phyloP scores from a whole-genome alignment of 192 early-diverging fungal genomes.

The Phycomyces blakesleeanus region DNA sequence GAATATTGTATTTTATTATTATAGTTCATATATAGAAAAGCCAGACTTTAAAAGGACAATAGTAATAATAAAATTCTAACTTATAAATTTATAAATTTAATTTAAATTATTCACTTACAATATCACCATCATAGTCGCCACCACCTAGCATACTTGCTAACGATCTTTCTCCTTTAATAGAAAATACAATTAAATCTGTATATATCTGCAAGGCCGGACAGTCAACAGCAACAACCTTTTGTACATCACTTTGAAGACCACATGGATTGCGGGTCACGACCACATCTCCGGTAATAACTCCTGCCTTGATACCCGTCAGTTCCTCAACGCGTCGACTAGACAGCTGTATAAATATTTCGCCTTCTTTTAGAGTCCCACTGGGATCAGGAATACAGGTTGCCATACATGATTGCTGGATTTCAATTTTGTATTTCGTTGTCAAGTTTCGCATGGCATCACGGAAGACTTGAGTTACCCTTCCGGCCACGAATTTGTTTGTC shows the following conservation, averaged over 20 bases:
- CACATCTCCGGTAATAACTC: conserved; percentile 30
- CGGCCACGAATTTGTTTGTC: conserved; percentile 25
- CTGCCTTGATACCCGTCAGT: conserved; percentile 15
- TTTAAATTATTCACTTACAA: conserved; percentile 16
- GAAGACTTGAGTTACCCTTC: conserved; percentile 17
- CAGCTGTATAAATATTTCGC: conserved; percentile 30
- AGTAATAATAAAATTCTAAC: too few species aligned
- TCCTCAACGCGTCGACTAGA: conserved; percentile 22
- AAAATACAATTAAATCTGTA: conserved; percentile 72
- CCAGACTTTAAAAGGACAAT: too few species aligned
- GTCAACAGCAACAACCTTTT: conserved; percentile 53
- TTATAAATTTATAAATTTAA: too few species aligned
- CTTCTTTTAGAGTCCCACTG: conserved; percentile 17
- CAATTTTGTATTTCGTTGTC: conserved; percentile 27
- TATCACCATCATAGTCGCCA: conserved; percentile 80
- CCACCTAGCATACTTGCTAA: conserved; percentile 71
- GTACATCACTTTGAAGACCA: conserved; percentile 60
- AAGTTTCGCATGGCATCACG: conserved; percentile 9
- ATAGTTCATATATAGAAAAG: too few species aligned
- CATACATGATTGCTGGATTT: conserved; percentile 22
- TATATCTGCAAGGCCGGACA: conserved; percentile 41
- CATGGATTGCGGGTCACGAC: conserved; percentile 55
- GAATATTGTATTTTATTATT: too few species aligned
- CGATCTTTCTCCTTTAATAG: conserved; percentile 57
- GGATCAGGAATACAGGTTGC: conserved; percentile 36